Evolutionary conservation across 2,329 filamentous ascomycete species (phyloP).

Genomic region (Aspergillus nomiae): DNA sequence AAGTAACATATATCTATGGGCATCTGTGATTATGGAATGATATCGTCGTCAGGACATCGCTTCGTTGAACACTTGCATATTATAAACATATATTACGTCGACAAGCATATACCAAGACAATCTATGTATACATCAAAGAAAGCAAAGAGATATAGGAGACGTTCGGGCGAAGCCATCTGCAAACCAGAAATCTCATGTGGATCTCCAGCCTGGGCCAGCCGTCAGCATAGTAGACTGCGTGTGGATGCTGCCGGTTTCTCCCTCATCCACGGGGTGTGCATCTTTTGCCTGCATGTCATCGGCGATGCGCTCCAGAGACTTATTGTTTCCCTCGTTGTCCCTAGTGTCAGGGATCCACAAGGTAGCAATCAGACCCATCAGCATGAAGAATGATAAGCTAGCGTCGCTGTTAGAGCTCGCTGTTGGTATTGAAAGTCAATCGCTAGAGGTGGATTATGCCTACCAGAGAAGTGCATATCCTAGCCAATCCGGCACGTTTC

Average conservation of each 20-base stretch:
- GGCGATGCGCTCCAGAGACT: neutral
- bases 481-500: neutral
- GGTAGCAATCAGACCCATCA: neutral
- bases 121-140: neutral
- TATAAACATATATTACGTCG: neutral
- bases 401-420: neutral
- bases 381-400: neutral
- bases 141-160: neutral
- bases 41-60: fast-evolving
- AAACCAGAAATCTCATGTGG: neutral
- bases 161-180: no score
- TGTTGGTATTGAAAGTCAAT: fast-evolving
- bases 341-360: neutral
- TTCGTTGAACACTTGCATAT: neutral
- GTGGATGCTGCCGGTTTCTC: neutral
- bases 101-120: neutral
- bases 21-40: no score
- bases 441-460: fast-evolving
- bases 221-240: neutral
- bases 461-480: neutral
- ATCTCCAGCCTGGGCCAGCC: neutral
- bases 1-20: no score
- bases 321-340: neutral
- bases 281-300: neutral
- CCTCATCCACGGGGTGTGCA: neutral